Evolutionary conservation across 2,329 filamentous ascomycete genomes (phyloP).

Genomic region (Alternaria atra): DNA sequence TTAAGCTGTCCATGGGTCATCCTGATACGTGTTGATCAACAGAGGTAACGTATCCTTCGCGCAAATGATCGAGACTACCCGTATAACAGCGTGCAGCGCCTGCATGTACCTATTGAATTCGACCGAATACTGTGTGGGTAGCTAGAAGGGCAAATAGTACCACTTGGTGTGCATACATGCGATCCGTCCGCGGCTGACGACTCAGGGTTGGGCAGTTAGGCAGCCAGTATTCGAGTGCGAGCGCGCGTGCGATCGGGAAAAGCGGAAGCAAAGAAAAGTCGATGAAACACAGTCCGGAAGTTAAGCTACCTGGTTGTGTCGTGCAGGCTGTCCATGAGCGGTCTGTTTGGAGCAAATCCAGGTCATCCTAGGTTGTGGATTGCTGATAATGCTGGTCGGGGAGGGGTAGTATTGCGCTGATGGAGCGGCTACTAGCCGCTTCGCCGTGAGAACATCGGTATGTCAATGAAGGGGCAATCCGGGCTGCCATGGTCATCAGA

Average conservation of each 20-base stretch:
- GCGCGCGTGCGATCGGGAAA: slow-evolving; percentile 27
- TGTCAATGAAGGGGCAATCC: slow-evolving; percentile 13
- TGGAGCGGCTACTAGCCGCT: slow-evolving; percentile 21
- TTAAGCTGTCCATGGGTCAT: background rate
- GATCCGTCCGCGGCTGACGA: slow-evolving; percentile 16
- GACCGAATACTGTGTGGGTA: slow-evolving; percentile 9
- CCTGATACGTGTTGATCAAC: slow-evolving; percentile 4
- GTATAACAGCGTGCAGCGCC: slow-evolving; percentile 14
- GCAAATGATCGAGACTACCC: slow-evolving; percentile 10
- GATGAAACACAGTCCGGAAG: slow-evolving; percentile 29
- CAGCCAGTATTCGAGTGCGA: slow-evolving; percentile 17
- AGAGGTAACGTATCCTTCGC: background rate
- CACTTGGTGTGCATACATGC: slow-evolving; percentile 19
- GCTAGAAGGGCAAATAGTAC: slow-evolving; percentile 12
- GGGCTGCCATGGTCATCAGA: slow-evolving; percentile 26
- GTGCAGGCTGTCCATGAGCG: slow-evolving; percentile 25
- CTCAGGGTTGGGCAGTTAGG: slow-evolving; percentile 22
- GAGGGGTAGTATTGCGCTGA: slow-evolving; percentile 28
- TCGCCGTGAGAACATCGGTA: slow-evolving; percentile 17
- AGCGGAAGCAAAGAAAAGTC: slow-evolving; percentile 22
- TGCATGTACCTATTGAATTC: slow-evolving; percentile 11
- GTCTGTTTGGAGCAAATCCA: slow-evolving; percentile 26
- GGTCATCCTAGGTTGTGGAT: slow-evolving; percentile 25
- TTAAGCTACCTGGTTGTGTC: slow-evolving; percentile 22
- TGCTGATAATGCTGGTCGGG: slow-evolving; percentile 17